Conservation (phyloP, 2,329 filamentous ascomycete species). For the Pseudocercospora pini-densiflorae region DNA sequence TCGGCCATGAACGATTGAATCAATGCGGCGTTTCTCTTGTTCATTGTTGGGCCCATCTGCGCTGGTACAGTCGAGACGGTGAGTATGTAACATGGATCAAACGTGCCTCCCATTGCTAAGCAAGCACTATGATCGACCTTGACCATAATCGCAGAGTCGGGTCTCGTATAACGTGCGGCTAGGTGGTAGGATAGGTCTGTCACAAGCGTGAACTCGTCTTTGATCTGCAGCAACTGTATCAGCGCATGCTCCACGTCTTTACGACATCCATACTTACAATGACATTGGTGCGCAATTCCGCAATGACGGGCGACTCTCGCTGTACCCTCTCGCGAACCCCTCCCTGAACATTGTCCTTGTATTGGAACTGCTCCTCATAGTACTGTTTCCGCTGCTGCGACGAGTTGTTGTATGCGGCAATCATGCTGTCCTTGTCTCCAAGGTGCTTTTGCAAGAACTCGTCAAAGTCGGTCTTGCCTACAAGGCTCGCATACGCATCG, state of each 20-base stretch:
- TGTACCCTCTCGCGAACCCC: constrained; percentile 46
- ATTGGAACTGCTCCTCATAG: constrained; percentile 41
- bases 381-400: constrained; percentile 41
- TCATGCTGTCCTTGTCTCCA: constrained; percentile 27
- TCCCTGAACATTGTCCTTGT: constrained; percentile 35
- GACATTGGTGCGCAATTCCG: constrained; percentile 55
- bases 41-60: constrained; percentile 73
- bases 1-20: constrained; percentile 77
- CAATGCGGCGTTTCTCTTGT: constrained; percentile 79
- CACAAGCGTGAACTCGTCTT: constrained; percentile 75
- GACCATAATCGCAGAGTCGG: constrained; percentile 74
- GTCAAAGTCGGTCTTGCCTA: constrained; percentile 17
- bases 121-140: constrained; percentile 76
- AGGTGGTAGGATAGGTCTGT: constrained; percentile 74
- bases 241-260: neutral
- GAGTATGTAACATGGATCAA: constrained; percentile 79
- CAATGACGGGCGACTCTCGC: constrained; percentile 53
- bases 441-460: constrained; percentile 29
- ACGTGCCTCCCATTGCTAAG: constrained; percentile 74
- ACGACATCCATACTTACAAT: constrained; percentile 47
- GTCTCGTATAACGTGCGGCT: constrained; percentile 74
- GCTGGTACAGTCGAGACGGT: constrained; percentile 72
- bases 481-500: constrained; percentile 19
- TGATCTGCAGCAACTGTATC: constrained; percentile 57
- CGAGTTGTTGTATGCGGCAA: constrained; percentile 30